A percentile compares a stretch with the other conserved stretches of the same genome.
Evolutionary conservation across 305 asterid species (phyloP).

Genomic region (Petunia hybrid): DNA sequence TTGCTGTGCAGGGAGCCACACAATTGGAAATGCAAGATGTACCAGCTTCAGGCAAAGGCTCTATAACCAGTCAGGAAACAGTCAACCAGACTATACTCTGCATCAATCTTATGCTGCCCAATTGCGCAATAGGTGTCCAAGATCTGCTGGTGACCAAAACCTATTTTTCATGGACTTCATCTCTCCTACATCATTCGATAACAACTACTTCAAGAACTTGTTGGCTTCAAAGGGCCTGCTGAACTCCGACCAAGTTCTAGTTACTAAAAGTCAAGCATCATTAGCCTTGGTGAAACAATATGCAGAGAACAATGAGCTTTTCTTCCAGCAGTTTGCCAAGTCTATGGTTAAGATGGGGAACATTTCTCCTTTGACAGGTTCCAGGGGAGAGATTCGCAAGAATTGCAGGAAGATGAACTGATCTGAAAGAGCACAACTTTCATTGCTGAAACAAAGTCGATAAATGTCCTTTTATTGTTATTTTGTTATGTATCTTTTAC

Average conservation of each 20-base stretch:
- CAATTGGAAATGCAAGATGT: slow-evolving; percentile 50
- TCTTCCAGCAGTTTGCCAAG: slow-evolving; percentile 34
- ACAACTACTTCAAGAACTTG: slow-evolving; percentile 51
- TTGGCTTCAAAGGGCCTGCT: slow-evolving; percentile 53
- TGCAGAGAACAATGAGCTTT: slow-evolving; percentile 35
- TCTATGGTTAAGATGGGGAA: slow-evolving; percentile 36
- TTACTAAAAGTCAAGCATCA: slow-evolving; percentile 33
- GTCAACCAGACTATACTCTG: slow-evolving; percentile 39
- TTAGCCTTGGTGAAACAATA: slow-evolving; percentile 35
- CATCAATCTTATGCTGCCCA: slow-evolving; percentile 37
- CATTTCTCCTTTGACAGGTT: slow-evolving; percentile 29
- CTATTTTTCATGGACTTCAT: slow-evolving; percentile 45
- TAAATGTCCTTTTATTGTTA: background rate
- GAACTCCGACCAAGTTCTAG: slow-evolving; percentile 58
- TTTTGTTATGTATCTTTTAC: slow-evolving; percentile 14
- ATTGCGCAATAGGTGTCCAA: slow-evolving; percentile 45
- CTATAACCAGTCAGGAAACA: slow-evolving; percentile 39
- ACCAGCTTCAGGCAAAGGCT: slow-evolving; percentile 42
- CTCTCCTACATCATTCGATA: slow-evolving; percentile 51
- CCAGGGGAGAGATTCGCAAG: slow-evolving; percentile 7
- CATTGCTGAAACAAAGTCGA: background rate
- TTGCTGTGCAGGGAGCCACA: slow-evolving; percentile 43
- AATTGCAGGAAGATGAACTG: slow-evolving; percentile 44
- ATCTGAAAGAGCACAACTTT: slow-evolving; percentile 37
- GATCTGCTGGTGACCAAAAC: slow-evolving; percentile 51